These are phyloP conservation scores for Aurantiochytrium sp. DNA, from an alignment of 108 stramenopile species.

Conservation along the genomic window DNA sequence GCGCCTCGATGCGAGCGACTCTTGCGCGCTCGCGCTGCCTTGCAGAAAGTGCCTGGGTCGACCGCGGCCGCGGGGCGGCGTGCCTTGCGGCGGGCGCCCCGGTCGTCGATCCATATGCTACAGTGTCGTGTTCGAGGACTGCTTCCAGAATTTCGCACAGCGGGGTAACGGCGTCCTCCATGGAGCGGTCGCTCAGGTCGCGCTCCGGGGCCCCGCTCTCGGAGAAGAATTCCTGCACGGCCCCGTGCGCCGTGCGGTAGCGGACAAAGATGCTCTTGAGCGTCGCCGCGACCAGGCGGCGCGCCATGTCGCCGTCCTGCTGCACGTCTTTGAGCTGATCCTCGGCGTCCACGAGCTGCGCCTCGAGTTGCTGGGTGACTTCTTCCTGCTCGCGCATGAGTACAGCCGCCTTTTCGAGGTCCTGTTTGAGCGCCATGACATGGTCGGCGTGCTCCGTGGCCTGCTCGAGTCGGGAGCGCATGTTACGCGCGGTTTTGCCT, in stretches of 20 bases:
- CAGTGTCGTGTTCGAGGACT: not conserved
- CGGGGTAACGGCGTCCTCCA: not conserved
- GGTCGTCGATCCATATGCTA: too few species aligned
- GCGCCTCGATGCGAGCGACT: not conserved
- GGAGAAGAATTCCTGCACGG: not conserved
- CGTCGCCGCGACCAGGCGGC: not conserved
- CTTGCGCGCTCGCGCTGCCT: not conserved
- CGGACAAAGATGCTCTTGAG: not conserved
- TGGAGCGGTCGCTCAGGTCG: not conserved
- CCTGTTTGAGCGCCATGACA: not conserved
- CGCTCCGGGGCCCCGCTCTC: not conserved
- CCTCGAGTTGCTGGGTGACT: not conserved
- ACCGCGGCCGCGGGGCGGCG: not conserved
- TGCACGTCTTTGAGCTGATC: not conserved
- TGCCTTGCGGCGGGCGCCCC: too few species aligned
- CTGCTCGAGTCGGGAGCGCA: not conserved
- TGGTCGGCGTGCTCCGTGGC: not conserved
- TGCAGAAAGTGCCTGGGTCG: not conserved
- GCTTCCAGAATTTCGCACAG: not conserved
- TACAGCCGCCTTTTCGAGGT: not conserved
- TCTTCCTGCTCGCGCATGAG: not conserved
- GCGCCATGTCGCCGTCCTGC: not conserved
- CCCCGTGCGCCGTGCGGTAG: not conserved
- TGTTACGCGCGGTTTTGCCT: not conserved
- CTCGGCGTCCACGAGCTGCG: slow-evolving; percentile 2